Percentiles rank a stretch among this genome's conserved stretches.
Evolutionary conservation across 306 rosid genomes (phyloP).

Genomic region (Begonia masoniana): DNA sequence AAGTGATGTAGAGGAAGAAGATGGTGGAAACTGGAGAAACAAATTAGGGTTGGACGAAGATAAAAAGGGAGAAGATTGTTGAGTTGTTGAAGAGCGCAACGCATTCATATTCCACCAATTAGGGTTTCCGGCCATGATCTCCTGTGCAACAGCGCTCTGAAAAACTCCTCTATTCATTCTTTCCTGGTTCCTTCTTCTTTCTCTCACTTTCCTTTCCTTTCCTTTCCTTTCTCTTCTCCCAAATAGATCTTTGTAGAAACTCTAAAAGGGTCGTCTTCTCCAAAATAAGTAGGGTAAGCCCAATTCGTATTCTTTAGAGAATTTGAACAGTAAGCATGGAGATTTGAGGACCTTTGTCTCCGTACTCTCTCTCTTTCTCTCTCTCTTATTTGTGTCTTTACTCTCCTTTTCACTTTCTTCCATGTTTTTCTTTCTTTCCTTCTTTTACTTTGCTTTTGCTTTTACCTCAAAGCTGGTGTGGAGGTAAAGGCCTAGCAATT

Average conservation of each 20-base stretch:
- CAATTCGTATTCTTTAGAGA: conserved; percentile 33
- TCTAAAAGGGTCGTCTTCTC: conserved; percentile 34
- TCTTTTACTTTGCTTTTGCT: conserved; percentile 24
- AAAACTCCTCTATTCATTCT: conserved; percentile 70
- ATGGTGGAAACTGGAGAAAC: conserved; percentile 25
- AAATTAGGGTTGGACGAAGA: conserved; percentile 16
- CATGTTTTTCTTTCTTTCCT: conserved; percentile 25
- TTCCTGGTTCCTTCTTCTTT: conserved; percentile 2
- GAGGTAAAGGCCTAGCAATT: conserved; percentile 62
- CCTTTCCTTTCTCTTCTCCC: conserved; percentile 12
- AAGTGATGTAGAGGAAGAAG: conserved; percentile 27
- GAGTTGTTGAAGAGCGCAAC: conserved; percentile 35
- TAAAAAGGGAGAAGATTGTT: conserved; percentile 11
- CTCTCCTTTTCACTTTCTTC: conserved; percentile 12
- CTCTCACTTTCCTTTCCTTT: conserved; percentile 13
- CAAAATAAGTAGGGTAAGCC: conserved; percentile 37
- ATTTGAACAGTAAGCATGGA: conserved; percentile 65
- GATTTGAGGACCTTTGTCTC: conserved; percentile 27
- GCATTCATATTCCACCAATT: conserved; percentile 81
- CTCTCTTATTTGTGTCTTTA: conserved; percentile 39
- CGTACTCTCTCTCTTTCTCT: conserved; percentile 13
- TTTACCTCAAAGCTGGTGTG: conserved; percentile 78
- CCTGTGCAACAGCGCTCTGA: conserved; percentile 88
- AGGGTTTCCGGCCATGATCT: conserved; percentile 79
- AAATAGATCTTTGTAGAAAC: conserved; percentile 38